Percentiles rank a stretch among this genome's conserved stretches.
Evolutionary conservation across 768 basidiomycete genomes (phyloP).

Genomic region (Coprinopsis strossmayeri): DNA sequence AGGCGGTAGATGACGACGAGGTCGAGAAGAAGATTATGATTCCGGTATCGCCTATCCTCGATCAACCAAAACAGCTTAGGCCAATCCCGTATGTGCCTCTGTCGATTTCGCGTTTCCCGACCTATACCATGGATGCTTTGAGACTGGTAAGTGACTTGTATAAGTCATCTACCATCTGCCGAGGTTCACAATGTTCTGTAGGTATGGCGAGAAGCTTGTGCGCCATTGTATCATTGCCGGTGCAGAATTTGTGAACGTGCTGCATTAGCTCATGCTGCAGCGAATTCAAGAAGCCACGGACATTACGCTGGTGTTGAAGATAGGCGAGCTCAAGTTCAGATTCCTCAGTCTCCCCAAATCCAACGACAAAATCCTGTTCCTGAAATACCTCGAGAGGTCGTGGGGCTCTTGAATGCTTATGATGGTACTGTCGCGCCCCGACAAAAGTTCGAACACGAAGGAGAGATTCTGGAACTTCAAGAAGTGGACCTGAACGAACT

Average conservation of each 20-base stretch:
- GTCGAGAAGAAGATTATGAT: constrained; percentile 13
- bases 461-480: constrained; percentile 2
- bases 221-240: constrained; percentile 63
- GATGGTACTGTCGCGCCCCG: constrained; percentile 18
- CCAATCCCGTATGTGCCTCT: constrained; percentile 67
- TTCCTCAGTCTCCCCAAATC: too few relatives aligned
- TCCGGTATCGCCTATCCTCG: constrained; percentile 53
- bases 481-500: constrained; percentile 14
- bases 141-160: constrained; percentile 39
- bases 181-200: constrained; percentile 20
- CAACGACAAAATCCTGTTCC: too few relatives aligned
- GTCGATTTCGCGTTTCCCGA: constrained; percentile 46
- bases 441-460: constrained; percentile 15
- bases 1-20: constrained; percentile 10
- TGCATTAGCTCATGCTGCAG: constrained; percentile 43
- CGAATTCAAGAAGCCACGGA: constrained; percentile 10
- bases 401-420: too few relatives aligned
- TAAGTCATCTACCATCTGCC: constrained; percentile 5
- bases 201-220: constrained; percentile 73
- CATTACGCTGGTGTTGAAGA: background rate
- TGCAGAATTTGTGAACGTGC: constrained; percentile 73
- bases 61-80: constrained; percentile 52
- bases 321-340: too few relatives aligned
- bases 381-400: too few relatives aligned
- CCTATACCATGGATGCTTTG: constrained; percentile 53